Percentiles rank a stretch among this genome's conserved stretches.
phyloP scores from a whole-genome alignment of 305 asterid genomes.

The Fraxinus velutina region DNA sequence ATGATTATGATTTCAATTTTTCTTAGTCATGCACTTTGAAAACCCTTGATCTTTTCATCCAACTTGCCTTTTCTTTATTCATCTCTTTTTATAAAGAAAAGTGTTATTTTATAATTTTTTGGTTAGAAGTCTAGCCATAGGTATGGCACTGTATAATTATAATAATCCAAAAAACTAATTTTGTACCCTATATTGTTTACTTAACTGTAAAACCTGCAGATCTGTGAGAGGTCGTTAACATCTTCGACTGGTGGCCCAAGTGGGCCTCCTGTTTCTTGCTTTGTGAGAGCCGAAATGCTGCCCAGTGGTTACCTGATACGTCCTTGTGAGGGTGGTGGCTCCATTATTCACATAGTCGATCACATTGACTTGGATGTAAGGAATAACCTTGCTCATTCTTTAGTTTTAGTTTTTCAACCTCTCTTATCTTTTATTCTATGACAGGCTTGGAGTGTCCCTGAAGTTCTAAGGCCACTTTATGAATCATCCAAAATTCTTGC shows the following conservation, averaged over 20 bases:
- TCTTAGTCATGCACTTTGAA: not conserved
- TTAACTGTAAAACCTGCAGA: constrained; percentile 35
- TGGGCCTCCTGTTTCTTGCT: constrained; percentile 75
- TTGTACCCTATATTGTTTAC: not conserved
- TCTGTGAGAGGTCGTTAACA: constrained; percentile 90
- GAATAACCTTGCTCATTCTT: not conserved
- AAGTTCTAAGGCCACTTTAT: constrained; percentile 88
- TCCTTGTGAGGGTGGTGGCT: constrained; percentile 97
- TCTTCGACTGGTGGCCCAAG: constrained; percentile 75
- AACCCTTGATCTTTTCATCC: not conserved
- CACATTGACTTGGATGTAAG: constrained; percentile 89
- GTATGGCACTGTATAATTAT: not conserved
- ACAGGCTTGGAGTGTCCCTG: constrained; percentile 93
- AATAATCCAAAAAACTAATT: not conserved
- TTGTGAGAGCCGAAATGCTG: constrained; percentile 82
- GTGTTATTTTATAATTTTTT: not conserved
- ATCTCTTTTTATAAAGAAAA: not conserved
- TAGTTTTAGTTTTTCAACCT: not conserved
- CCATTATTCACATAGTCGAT: constrained; percentile 87
- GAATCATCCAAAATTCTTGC: constrained; percentile 91
- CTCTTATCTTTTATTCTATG: not conserved
- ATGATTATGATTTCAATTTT: not conserved
- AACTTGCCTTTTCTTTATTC: not conserved
- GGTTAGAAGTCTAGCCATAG: not conserved
- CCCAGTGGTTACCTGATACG: constrained; percentile 92